These are phyloP conservation scores for Lactuca saligna DNA, from an alignment of 129 eudicot species.

Conservation along the genomic window DNA sequence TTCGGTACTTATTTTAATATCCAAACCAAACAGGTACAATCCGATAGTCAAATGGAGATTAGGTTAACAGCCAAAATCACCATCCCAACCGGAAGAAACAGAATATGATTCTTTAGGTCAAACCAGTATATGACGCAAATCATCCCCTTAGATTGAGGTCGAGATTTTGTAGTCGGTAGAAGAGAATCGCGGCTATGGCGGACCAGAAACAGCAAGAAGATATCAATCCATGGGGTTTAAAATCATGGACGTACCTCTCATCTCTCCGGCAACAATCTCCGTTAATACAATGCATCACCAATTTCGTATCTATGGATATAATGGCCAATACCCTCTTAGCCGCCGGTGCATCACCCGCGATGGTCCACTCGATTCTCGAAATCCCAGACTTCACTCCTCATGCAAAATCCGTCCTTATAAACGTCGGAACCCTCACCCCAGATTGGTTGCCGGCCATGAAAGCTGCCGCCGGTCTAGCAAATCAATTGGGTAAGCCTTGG, in stretches of 20 bases:
- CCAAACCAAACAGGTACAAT: too few relatives aligned
- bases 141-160: background rate
- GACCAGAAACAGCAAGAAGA: slow-evolving; percentile 6
- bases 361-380: slow-evolving; percentile 66
- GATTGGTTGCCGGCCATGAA: slow-evolving; percentile 89
- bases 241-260: slow-evolving; percentile 54
- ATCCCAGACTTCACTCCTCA: slow-evolving; percentile 89
- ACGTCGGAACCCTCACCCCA: slow-evolving; percentile 77
- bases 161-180: background rate
- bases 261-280: slow-evolving; percentile 51
- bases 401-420: slow-evolving; percentile 53
- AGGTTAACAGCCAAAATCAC: too few relatives aligned
- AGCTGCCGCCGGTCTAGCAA: slow-evolving; percentile 63
- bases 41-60: too few relatives aligned
- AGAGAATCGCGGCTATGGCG: slow-evolving; percentile 25
- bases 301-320: slow-evolving; percentile 84
- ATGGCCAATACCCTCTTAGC: slow-evolving; percentile 86
- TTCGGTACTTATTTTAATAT: too few relatives aligned
- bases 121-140: background rate
- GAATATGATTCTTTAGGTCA: background rate
- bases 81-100: background rate
- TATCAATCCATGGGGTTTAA: slow-evolving; percentile 29
- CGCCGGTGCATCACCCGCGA: slow-evolving; percentile 96
- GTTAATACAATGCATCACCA: slow-evolving; percentile 83
- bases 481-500: slow-evolving; percentile 58